Evolutionary conservation across 148 eudicot species (phyloP).

Genomic region (Tetragonia tetragonoides): DNA sequence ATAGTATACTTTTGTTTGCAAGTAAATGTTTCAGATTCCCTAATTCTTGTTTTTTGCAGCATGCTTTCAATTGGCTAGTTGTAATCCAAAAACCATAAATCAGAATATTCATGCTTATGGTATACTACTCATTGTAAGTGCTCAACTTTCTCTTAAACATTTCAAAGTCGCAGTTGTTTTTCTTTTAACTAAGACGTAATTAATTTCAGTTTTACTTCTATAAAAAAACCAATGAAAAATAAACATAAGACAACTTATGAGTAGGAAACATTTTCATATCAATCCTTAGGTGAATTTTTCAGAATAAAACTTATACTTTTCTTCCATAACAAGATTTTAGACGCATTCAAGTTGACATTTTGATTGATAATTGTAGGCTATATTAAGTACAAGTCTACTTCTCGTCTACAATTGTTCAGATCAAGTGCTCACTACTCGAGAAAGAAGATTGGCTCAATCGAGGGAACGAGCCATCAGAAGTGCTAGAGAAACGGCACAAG

Average conservation of each 20-base stretch:
- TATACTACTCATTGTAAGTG: conserved; percentile 61
- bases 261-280: neutral
- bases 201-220: neutral
- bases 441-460: conserved; percentile 67
- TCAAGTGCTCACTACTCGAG: conserved; percentile 69
- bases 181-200: too few relatives aligned
- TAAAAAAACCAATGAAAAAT: neutral
- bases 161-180: neutral
- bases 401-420: conserved; percentile 83
- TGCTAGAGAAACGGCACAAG: conserved; percentile 85
- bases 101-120: conserved; percentile 84
- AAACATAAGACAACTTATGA: neutral
- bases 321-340: neutral
- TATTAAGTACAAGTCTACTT: conserved; percentile 53
- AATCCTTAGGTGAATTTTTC: too few relatives aligned
- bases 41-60: conserved; percentile 41
- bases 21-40: neutral
- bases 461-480: conserved; percentile 76
- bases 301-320: neutral
- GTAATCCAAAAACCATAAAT: conserved; percentile 57
- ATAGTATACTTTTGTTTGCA: neutral
- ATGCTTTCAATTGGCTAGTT: conserved; percentile 73
- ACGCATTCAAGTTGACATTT: neutral
- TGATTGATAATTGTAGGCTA: conserved; percentile 40
- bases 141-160: neutral